phyloP scores from a whole-genome alignment of 495 filamentous ascomycete genomes.

The Xanthoparmelia taractica region DNA sequence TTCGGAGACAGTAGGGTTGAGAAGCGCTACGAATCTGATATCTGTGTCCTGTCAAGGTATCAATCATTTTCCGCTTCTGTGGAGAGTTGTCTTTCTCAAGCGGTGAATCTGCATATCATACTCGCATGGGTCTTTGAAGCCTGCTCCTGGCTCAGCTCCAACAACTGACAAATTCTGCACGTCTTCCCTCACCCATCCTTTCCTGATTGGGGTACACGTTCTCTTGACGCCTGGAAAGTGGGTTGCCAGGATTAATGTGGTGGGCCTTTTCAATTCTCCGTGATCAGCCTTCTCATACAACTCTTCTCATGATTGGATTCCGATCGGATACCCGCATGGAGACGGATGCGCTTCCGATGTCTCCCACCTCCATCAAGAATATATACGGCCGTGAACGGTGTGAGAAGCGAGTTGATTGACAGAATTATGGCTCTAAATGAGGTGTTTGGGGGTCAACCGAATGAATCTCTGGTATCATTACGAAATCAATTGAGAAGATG shows the following conservation, averaged over 20 bases:
- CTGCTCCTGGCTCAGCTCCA: background rate
- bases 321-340: background rate
- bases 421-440: background rate
- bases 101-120: background rate
- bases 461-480: background rate
- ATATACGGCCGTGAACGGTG: background rate
- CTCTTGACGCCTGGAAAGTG: background rate
- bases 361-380: background rate
- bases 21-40: background rate
- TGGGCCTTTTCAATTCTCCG: background rate
- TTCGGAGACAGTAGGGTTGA: background rate
- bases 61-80: background rate
- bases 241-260: background rate
- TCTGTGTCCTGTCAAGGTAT: background rate
- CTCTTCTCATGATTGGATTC: background rate
- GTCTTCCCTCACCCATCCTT: background rate
- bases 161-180: background rate
- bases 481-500: background rate
- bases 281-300: background rate
- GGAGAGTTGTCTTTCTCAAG: background rate
- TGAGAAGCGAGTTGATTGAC: background rate
- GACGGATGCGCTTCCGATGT: background rate
- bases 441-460: background rate
- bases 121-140: background rate
- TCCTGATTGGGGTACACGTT: background rate